Evolutionary conservation across 2,329 filamentous ascomycete genomes (phyloP).

Genomic region (Zymoseptoria tritici): DNA sequence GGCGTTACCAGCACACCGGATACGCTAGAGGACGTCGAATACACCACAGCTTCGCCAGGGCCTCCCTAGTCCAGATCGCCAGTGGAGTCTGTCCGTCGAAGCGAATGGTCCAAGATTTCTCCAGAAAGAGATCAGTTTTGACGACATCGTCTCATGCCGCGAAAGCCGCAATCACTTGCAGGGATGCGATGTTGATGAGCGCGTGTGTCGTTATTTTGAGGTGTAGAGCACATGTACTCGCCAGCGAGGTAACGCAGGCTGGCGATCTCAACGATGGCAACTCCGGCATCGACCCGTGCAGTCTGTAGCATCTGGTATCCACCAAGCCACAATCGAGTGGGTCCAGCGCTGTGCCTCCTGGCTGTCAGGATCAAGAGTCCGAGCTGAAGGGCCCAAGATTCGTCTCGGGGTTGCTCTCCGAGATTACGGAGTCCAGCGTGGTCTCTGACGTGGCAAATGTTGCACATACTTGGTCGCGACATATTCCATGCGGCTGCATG

Average conservation of each 20-base stretch:
- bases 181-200: background rate
- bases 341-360: background rate
- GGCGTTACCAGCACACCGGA: background rate
- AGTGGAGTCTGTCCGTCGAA: background rate
- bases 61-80: background rate
- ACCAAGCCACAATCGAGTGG: background rate
- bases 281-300: background rate
- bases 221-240: background rate
- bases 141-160: background rate
- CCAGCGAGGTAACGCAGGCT: background rate
- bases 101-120: background rate
- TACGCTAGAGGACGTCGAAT: no score
- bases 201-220: background rate
- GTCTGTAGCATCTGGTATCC: background rate
- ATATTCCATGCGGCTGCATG: background rate
- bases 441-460: background rate
- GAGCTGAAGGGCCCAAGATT: background rate
- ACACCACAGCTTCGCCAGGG: background rate
- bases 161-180: background rate
- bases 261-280: background rate
- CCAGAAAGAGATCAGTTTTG: background rate
- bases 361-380: background rate
- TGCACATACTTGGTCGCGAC: background rate
- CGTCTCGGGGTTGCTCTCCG: background rate
- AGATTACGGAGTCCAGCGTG: background rate